Percentiles rank a stretch among this genome's conserved stretches.
Conservation (phyloP, 2,329 filamentous ascomycete genomes). For the Pseudopithomyces chartarum region DNA sequence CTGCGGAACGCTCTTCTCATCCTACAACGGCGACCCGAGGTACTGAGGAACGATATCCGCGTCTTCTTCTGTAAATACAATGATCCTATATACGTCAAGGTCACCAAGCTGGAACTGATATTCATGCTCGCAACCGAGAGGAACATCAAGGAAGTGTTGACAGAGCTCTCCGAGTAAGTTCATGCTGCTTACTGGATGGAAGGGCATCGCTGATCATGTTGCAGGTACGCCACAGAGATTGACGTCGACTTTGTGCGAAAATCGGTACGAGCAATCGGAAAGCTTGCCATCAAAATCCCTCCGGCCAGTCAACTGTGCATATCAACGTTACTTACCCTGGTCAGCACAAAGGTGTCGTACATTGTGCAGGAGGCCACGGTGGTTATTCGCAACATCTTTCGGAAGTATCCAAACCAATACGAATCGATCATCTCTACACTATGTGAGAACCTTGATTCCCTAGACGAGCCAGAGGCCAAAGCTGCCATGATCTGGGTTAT, state of each 20-base stretch:
- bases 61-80: slow-evolving; percentile 99
- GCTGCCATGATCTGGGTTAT: slow-evolving; percentile 99
- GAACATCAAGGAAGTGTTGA: slow-evolving; percentile 94
- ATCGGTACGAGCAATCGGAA: slow-evolving; percentile 94
- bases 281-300: slow-evolving; percentile 98
- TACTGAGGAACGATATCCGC: slow-evolving; percentile 92
- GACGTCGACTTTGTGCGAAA: slow-evolving; percentile 99
- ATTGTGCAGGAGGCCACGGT: slow-evolving; percentile 99
- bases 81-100: slow-evolving; percentile 98
- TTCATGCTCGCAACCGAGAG: slow-evolving; percentile 97
- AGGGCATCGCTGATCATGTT: slow-evolving; percentile 15
- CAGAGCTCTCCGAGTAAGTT: slow-evolving; percentile 82
- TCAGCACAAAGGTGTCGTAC: slow-evolving; percentile 97
- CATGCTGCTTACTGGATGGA: not conserved
- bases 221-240: slow-evolving; percentile 87
- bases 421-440: slow-evolving; percentile 96
- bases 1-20: slow-evolving; percentile 93
- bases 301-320: slow-evolving; percentile 90
- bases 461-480: slow-evolving; percentile 97
- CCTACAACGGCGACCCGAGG: slow-evolving; percentile 88
- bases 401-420: slow-evolving; percentile 98
- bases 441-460: slow-evolving; percentile 92
- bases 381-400: slow-evolving; percentile 98
- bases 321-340: slow-evolving; percentile 86
- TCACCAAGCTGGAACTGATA: slow-evolving; percentile 96